A percentile compares a stretch with the other conserved stretches of the same genome.
Evolutionary conservation across 345 rosid species (phyloP).

Genomic region (Euphorbia pulcherrima): DNA sequence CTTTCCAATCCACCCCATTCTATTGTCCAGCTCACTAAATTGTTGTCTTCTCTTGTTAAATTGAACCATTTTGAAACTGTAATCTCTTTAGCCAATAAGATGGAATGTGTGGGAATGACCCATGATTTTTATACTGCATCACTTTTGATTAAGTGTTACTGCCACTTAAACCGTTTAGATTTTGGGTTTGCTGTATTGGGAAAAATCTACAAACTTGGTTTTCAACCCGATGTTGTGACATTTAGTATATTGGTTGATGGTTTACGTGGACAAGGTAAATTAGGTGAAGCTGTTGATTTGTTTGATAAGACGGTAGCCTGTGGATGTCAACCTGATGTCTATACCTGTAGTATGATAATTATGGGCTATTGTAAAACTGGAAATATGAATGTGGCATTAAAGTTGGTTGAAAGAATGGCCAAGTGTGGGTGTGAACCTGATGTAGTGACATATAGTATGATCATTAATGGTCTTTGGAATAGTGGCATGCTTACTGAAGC

Average conservation of each 20-base stretch:
- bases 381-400: neutral
- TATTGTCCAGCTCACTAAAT: neutral
- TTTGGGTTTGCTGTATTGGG: neutral
- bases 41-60: neutral
- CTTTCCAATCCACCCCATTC: neutral
- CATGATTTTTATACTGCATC: neutral
- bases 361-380: neutral
- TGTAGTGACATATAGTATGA: neutral
- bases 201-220: slow-evolving; percentile 1
- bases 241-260: neutral
- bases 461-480: too few relatives aligned
- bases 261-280: neutral
- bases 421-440: neutral
- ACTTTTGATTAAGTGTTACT: neutral
- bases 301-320: neutral
- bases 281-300: neutral
- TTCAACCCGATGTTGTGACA: neutral
- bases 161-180: neutral
- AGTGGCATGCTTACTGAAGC: too few relatives aligned
- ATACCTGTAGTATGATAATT: neutral
- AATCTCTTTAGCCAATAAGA: neutral
- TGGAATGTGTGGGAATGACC: neutral
- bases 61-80: neutral
- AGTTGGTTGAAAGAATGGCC: neutral
- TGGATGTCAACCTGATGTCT: neutral